These are phyloP conservation scores for Choanephora cucurbitarum DNA, from an alignment of 371 early-diverging fungal genomes.

Conservation along the genomic window DNA sequence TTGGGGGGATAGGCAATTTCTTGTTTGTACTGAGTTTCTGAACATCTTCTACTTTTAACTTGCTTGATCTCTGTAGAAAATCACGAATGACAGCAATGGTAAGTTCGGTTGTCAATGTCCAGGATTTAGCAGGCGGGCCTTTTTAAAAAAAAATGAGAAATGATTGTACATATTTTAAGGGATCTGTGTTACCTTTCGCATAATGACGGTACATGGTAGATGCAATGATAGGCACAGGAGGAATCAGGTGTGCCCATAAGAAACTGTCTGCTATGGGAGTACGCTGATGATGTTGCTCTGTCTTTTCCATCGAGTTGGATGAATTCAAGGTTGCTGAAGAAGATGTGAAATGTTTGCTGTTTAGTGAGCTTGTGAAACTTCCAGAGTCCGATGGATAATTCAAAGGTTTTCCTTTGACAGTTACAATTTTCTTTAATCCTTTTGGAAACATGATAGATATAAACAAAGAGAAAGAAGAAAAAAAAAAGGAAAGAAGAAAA, in stretches of 20 bases:
- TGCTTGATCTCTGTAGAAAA: constrained; percentile 28
- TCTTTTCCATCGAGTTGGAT: neutral
- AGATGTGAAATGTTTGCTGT: constrained; percentile 1
- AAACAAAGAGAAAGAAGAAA: constrained; percentile 2
- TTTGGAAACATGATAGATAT: constrained; percentile 9
- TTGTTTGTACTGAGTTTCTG: constrained; percentile 30
- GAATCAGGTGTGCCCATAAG: constrained; percentile 24
- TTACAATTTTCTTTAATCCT: constrained; percentile 10
- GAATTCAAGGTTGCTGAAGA: neutral
- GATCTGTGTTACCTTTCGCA: constrained; percentile 20
- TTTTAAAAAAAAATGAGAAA: neutral
- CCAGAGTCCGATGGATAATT: neutral
- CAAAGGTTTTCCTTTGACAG: constrained; percentile 10
- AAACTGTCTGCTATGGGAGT: constrained; percentile 19
- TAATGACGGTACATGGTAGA: constrained; percentile 27
- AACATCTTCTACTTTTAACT: constrained; percentile 41
- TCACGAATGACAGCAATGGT: constrained; percentile 36
- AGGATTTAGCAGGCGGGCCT: constrained; percentile 40
- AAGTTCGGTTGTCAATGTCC: constrained; percentile 42
- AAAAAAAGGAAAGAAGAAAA: neutral
- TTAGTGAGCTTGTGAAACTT: constrained; percentile 8
- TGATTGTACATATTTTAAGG: neutral
- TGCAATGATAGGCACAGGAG: constrained; percentile 24
- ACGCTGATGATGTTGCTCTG: neutral
- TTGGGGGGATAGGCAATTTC: constrained; percentile 33